These are phyloP conservation scores for Sugiyamaella paludigena DNA, from an alignment of 1,139 yeast species.

Conservation along the genomic window DNA sequence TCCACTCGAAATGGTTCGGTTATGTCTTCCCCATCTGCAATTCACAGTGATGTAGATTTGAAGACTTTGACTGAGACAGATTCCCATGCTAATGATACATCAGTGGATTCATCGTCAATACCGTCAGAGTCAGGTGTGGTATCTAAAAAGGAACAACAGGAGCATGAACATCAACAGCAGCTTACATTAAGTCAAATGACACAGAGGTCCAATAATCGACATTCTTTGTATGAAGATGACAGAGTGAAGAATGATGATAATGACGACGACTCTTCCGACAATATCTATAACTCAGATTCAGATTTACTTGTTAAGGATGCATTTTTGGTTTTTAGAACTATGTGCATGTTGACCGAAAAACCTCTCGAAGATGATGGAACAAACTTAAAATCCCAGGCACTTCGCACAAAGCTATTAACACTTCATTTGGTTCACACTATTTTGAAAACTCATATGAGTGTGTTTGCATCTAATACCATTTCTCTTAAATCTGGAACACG, in stretches of 20 bases:
- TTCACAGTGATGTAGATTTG: background rate
- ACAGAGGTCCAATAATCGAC: conserved; percentile 4
- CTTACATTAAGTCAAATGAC: conserved; percentile 16
- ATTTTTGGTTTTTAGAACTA: conserved; percentile 84
- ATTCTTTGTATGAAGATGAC: conserved; percentile 4
- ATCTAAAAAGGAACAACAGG: background rate
- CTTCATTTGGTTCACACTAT: conserved; percentile 86
- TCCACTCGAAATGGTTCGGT: conserved; percentile 5
- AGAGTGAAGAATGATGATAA: conserved; percentile 3
- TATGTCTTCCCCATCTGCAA: conserved; percentile 1
- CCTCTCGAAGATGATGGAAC: conserved; percentile 64
- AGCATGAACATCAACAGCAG: background rate
- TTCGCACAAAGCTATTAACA: conserved; percentile 85
- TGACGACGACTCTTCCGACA: background rate
- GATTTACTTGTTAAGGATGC: conserved; percentile 84
- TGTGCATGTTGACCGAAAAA: conserved; percentile 90
- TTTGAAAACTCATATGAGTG: conserved; percentile 78
- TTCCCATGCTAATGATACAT: background rate
- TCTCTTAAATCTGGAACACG: conserved; percentile 56
- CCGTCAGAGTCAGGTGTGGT: no score
- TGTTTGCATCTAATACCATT: conserved; percentile 66
- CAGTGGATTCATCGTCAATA: background rate
- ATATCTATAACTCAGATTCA: conserved; percentile 21
- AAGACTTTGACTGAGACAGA: background rate
- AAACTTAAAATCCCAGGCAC: conserved; percentile 88